A percentile compares a stretch with the other conserved stretches of the same genome.
phyloP scores from a whole-genome alignment of 176 grass and related monocot species.

The Rhynchospora pubera region DNA sequence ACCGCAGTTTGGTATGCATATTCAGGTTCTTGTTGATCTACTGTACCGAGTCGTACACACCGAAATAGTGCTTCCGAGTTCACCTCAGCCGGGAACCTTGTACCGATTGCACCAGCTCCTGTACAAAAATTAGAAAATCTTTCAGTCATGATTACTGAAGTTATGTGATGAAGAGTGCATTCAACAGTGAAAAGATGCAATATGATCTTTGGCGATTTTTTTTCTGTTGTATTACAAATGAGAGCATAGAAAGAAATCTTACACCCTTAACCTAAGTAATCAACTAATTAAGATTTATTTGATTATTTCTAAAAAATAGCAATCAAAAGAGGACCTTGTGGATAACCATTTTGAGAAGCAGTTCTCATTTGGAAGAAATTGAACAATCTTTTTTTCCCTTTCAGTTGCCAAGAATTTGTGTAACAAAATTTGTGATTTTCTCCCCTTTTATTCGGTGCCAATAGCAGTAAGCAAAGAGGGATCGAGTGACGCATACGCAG shows the following conservation, averaged over 20 bases:
- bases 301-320: neutral
- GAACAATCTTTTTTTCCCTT: neutral
- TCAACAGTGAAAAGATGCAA: neutral
- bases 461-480: neutral
- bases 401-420: neutral
- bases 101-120: conserved; percentile 39
- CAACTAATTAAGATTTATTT: neutral
- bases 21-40: conserved; percentile 69
- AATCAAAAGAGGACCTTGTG: neutral
- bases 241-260: neutral
- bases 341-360: neutral
- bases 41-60: conserved; percentile 53
- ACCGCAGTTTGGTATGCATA: conserved; percentile 81
- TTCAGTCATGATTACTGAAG: neutral
- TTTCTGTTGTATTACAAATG: neutral
- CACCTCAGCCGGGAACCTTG: conserved; percentile 68
- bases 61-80: conserved; percentile 86
- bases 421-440: neutral
- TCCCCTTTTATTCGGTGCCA: neutral
- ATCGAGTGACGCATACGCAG: neutral
- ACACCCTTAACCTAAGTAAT: neutral
- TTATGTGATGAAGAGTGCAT: neutral
- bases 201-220: too few relatives aligned
- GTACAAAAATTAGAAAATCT: neutral
- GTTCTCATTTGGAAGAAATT: neutral